Base-by-base conservation (phyloP, 2,329 filamentous ascomycete genomes). In the Elsinoe fawcettii region DNA sequence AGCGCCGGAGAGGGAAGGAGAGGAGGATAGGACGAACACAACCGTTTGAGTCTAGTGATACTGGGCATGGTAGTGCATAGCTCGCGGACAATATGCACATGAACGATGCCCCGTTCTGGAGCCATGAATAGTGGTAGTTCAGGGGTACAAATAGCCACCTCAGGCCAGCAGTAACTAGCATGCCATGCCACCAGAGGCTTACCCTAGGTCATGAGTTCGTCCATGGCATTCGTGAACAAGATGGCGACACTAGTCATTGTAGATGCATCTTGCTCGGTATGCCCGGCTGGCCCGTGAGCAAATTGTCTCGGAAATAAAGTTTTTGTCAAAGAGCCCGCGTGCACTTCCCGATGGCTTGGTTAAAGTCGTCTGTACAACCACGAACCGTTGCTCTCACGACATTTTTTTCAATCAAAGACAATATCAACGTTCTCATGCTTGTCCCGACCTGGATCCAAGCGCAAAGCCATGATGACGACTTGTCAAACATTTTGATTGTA, bases 1-100 rank as follows among this genome's bases (percentile, higher is more conserved):
- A 3, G 75, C 71, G 63, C 71, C 71, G 12, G 73, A 73, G 63
- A 70, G 70, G 36, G 70, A 70, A 14, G 75, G 73, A 34, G 74
- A 77, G 63, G 73, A 73, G 56, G 75, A 77, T 61, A 68, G 70
- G 5, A 70, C 67, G 60, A 77, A 77, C 64, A 75, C 69, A n/a
- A 76, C 74, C 30, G 72, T 77, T 37, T 78, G 71, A n/a, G n/a
- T n/a, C n/a, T n/a, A n/a, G n/a, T n/a, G 36, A 49, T 16, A 18
- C 22, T 27, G 37, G 53, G n/a, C 20, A 25, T 44, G 16, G 14
- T 14, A 9, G n/a, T 23, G 32, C 18, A 16, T 16, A 6, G 18
- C 12, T 9, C 7, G 11, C 16, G 5, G 12, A 9, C n/a, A 27
- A 14, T 25, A 51, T 18, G 2, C 18, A 16, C 41, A 12, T 8